Base-by-base conservation (phyloP, 139 green algal species). In the Tetradesmus lagerheimii region DNA sequence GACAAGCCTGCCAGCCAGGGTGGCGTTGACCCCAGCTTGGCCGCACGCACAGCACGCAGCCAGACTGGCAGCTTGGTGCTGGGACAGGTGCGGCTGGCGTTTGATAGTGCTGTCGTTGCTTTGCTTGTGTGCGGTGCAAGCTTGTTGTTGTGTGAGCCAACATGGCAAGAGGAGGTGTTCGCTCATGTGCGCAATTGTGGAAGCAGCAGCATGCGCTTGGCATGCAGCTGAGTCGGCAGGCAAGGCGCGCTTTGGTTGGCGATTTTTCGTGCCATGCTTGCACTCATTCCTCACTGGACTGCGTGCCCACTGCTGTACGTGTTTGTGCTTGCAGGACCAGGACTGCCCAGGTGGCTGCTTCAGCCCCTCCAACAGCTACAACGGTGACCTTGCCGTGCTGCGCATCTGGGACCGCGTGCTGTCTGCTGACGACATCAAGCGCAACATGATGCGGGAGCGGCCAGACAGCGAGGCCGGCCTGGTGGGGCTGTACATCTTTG, bases 311-410 rank as follows among this genome's bases (percentile, higher is more conserved):
- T 12, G 45, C 11, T 57, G 15, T 71, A 71, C 57, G 4, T 80
- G 67, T 37, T 47, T 29, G 1, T 35, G n/a, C 23, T 20, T 64
- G 31, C 83, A 97, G 94, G 92, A 96, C 37, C 96, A 99, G 89
- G 94, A 98, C 82, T 98, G 96, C 93, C 94, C 92, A 11, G 96
- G 95, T 53, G 96, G 96, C 53, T 98, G 96, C 93, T 99, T 99
- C 92, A 94, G 88, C 29, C 92, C 96, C 15, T 78, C 93, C 23
- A 92, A 95, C 53, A 88, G 93, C 16, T 95, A 96, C 85, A 75
- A 92, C 50, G 97, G 97, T 6, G 92, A 96, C 31, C 38, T 98
- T 81, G 96, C 97, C 3, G 91, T 91, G 57, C 80, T 97, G 64
- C 93, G 96, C 41, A 90, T 98, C 38, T 98, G 96, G 96, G 57